Percentiles rank a stretch among this genome's conserved stretches.
phyloP scores from a whole-genome alignment of 192 early-diverging fungal species.

The Chytriomyces sp. region DNA sequence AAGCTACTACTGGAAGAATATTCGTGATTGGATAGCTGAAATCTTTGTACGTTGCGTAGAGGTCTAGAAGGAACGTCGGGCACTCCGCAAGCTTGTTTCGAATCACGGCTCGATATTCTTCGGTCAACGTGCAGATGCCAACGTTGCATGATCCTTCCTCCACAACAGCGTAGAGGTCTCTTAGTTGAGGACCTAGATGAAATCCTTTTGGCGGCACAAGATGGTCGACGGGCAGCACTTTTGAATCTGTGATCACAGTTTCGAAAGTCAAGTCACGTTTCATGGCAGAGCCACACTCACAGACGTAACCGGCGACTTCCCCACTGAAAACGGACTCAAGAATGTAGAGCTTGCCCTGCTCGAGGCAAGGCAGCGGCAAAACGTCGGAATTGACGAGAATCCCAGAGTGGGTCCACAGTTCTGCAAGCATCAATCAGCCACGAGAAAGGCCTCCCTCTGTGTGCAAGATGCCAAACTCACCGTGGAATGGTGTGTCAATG shows the following conservation, averaged over 20 bases:
- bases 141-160: slow-evolving; percentile 28
- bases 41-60: slow-evolving; percentile 27
- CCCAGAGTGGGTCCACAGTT: slow-evolving; percentile 36
- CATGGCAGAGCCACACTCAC: neutral
- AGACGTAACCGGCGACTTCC: slow-evolving; percentile 26
- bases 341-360: slow-evolving; percentile 35
- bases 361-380: slow-evolving; percentile 29
- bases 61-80: slow-evolving; percentile 11
- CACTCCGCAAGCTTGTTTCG: neutral
- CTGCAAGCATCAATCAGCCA: neutral
- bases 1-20: neutral
- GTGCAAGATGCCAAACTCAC: neutral
- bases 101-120: neutral
- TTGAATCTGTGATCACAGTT: slow-evolving; percentile 18
- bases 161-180: slow-evolving; percentile 25
- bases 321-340: slow-evolving; percentile 42
- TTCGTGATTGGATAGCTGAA: slow-evolving; percentile 23
- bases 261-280: neutral
- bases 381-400: slow-evolving; percentile 32
- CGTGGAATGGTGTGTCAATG: neutral
- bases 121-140: slow-evolving; percentile 25
- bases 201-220: slow-evolving; percentile 1
- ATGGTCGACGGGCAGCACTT: slow-evolving; percentile 20
- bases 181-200: slow-evolving; percentile 37
- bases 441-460: neutral